Conservation (phyloP, 2,329 filamentous ascomycete genomes). For the Trematosphaeria pertusa region DNA sequence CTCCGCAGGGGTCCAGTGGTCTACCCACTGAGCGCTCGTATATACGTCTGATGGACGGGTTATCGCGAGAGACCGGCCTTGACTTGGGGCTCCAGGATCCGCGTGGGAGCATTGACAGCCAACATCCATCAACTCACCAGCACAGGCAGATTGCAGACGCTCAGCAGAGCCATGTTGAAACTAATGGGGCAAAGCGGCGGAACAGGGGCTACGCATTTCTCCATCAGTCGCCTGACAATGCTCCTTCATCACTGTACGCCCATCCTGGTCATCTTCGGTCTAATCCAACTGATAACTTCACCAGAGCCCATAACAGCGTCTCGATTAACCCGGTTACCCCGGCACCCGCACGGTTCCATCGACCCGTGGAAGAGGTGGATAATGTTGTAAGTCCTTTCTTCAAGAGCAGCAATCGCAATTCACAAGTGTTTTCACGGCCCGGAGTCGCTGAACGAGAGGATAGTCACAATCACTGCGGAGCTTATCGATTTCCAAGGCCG, state of each 20-base stretch:
- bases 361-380: conserved; percentile 26
- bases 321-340: conserved; percentile 17
- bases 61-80: conserved; percentile 28
- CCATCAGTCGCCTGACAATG: conserved; percentile 22
- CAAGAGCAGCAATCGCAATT: conserved; percentile 25
- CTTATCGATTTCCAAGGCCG: conserved; percentile 32
- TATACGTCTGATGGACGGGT: conserved; percentile 38
- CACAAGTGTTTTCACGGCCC: conserved; percentile 15
- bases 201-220: conserved; percentile 24
- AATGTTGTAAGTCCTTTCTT: conserved; percentile 53
- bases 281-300: conserved; percentile 10
- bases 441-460: conserved; percentile 33
- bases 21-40: conserved; percentile 37
- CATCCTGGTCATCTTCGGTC: conserved; percentile 9
- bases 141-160: conserved; percentile 7
- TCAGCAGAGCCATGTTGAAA: conserved; percentile 1
- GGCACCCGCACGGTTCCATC: conserved; percentile 14
- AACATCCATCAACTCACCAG: neutral
- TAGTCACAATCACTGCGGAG: conserved; percentile 37
- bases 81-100: conserved; percentile 38
- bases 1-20: conserved; percentile 7
- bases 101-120: conserved; percentile 13
- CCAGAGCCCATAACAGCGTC: conserved; percentile 9
- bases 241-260: conserved; percentile 3
- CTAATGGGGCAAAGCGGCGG: conserved; percentile 13